phyloP scores from a whole-genome alignment of 2,329 filamentous ascomycete genomes.

The Gaeumannomyces sp. region DNA sequence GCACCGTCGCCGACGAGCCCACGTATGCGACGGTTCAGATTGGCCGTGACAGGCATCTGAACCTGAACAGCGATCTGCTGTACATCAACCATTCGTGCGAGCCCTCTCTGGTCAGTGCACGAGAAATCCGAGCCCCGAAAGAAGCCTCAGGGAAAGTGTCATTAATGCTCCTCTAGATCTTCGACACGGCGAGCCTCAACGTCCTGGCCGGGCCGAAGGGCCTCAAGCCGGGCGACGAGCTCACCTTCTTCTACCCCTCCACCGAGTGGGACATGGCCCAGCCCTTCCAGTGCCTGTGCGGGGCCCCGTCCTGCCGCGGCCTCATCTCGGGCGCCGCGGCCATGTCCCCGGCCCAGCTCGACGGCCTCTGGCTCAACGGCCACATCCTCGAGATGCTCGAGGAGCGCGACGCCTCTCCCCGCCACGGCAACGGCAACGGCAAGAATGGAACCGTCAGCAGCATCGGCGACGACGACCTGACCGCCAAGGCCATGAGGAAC shows the following conservation, averaged over 20 bases:
- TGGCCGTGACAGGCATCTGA: constrained; percentile 48
- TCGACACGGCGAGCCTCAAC: constrained; percentile 51
- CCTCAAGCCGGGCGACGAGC: constrained; percentile 48
- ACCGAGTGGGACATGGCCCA: constrained; percentile 72
- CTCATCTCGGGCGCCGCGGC: constrained; percentile 57
- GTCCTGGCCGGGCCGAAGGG: constrained; percentile 53
- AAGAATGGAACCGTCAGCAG: not conserved
- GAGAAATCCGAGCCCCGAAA: no score
- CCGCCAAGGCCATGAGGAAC: constrained; percentile 34
- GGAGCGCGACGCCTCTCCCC: constrained; percentile 20
- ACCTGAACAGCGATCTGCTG: constrained; percentile 59
- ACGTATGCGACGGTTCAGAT: constrained; percentile 62
- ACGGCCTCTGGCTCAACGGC: constrained; percentile 54
- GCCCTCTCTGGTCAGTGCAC: constrained; percentile 54
- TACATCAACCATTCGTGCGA: constrained; percentile 66
- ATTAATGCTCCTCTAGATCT: constrained; percentile 37
- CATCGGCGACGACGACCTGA: constrained; percentile 27
- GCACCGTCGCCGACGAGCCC: constrained; percentile 45
- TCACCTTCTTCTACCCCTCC: constrained; percentile 70
- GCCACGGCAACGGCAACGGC: constrained; percentile 17
- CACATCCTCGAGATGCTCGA: constrained; percentile 53
- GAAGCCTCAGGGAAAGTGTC: no score
- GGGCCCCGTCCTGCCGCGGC: constrained; percentile 50
- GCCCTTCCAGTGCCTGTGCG: constrained; percentile 61
- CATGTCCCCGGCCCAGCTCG: constrained; percentile 48